Conservation (phyloP, 495 filamentous ascomycete species). For the Podospora comata region DNA sequence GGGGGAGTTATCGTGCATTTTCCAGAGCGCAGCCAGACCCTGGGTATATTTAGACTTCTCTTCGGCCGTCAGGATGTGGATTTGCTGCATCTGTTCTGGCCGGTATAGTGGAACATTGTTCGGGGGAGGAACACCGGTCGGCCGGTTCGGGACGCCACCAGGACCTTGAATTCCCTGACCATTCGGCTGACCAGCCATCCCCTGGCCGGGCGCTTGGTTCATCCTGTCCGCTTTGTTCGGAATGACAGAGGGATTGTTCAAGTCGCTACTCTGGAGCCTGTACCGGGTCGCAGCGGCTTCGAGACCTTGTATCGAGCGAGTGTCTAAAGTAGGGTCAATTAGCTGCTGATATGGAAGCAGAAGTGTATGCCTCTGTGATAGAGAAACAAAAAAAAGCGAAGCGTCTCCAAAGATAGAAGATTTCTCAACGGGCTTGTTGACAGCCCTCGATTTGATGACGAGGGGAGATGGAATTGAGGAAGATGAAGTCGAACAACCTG, state of each 20-base stretch:
- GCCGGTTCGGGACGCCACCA: neutral
- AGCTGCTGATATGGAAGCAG: neutral
- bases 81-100: conserved; percentile 48
- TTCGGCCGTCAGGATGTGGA: conserved; percentile 49
- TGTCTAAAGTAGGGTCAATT: neutral
- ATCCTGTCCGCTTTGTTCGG: conserved; percentile 21
- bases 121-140: conserved; percentile 9
- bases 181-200: conserved; percentile 26
- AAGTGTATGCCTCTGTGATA: neutral
- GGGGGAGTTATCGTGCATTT: conserved; percentile 56
- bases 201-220: conserved; percentile 38
- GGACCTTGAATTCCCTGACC: conserved; percentile 11
- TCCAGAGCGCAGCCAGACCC: conserved; percentile 60
- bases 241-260: neutral
- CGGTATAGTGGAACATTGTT: conserved; percentile 31
- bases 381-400: neutral
- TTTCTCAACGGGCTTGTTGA: neutral
- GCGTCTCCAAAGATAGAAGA: neutral
- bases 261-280: neutral
- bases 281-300: neutral
- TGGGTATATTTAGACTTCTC: conserved; percentile 65
- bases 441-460: neutral
- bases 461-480: neutral
- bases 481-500: neutral
- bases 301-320: neutral